Evolutionary conservation across 768 basidiomycete genomes (phyloP).

Genomic region (Fomitopsis pulvina): DNA sequence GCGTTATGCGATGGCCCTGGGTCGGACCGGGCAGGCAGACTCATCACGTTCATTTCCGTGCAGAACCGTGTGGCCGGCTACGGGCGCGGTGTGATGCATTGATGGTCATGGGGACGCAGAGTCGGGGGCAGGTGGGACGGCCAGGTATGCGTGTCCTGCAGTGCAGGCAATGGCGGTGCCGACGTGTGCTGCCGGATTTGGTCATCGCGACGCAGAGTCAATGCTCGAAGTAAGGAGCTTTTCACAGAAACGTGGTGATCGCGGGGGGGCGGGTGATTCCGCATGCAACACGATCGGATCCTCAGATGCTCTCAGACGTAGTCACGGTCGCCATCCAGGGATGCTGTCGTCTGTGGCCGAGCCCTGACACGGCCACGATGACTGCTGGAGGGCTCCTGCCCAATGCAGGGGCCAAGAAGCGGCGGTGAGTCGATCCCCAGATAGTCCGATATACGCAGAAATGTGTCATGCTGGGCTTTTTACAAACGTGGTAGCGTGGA

Average conservation of each 20-base stretch:
- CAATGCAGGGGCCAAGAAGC: not conserved
- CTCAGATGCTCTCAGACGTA: not conserved
- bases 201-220: constrained; percentile 1
- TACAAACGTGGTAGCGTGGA: not conserved
- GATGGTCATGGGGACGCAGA: not conserved
- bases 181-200: not conserved
- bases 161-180: not conserved
- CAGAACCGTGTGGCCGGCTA: not conserved
- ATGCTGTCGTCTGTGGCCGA: constrained; percentile 1
- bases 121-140: not conserved
- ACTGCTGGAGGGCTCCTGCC: not conserved
- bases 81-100: no score
- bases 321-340: not conserved
- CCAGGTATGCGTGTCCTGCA: not conserved
- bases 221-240: not conserved
- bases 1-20: not conserved
- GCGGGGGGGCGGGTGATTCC: not conserved
- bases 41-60: constrained; percentile 1
- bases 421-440: constrained; percentile 2
- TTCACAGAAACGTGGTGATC: not conserved
- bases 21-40: not conserved
- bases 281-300: constrained; percentile 3
- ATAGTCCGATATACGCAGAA: constrained; percentile 6
- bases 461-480: constrained; percentile 4
- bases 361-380: not conserved